Base-by-base conservation (phyloP, 2,329 filamentous ascomycete species). In the Colletotrichum melonis region DNA sequence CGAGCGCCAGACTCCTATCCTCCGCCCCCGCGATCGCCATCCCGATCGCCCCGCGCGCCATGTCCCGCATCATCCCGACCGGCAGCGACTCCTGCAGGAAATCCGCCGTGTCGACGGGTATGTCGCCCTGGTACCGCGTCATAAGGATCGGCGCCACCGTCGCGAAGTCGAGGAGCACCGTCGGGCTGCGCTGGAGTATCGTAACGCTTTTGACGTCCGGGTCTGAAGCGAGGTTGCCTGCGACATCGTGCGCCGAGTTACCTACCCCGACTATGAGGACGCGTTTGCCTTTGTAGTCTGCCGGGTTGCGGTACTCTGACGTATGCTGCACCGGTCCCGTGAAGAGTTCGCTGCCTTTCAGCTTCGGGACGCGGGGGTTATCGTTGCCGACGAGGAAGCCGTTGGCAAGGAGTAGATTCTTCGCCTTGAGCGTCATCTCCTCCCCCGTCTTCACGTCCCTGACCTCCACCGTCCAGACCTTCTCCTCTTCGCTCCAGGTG, bases 181-280 rank as follows among this genome's bases (percentile, higher is more conserved):
- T 89, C 4, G 83, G 83, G 14, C 82, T 81, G 16, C 88, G 85
- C 78, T 90, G 88, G 3, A 90, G 77, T 83, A 90, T 86, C 9
- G 87, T 88, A 1, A 89, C 87, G 46, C 83, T 79, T 3, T 64
- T 70, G 5, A 85, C 84, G 1, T 87, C 87, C 1, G 26, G 28
- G 58, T 85, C 82, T 68, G 87, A 83, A 55, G 83, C 81, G 74
- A 83, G 87, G 75, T 88, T 84, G 76, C 87, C 84, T 0, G 86
- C 86, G 63, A 88, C 86, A 64, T 88, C 86, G 69, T 88, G 86
- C 1, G 82, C 86, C 72, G 84, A 86, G 74, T 86, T 88, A 7
- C 86, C 85, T 5, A 84, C 84, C 3, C 87, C 87, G 6, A 89
- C 82, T 2, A 89, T 83, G 3, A 87, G 78, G 1, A 87, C 84